Percentiles rank a stretch among this genome's conserved stretches.
Conservation (phyloP, 768 basidiomycete species). For the Neoboletus magnificus region DNA sequence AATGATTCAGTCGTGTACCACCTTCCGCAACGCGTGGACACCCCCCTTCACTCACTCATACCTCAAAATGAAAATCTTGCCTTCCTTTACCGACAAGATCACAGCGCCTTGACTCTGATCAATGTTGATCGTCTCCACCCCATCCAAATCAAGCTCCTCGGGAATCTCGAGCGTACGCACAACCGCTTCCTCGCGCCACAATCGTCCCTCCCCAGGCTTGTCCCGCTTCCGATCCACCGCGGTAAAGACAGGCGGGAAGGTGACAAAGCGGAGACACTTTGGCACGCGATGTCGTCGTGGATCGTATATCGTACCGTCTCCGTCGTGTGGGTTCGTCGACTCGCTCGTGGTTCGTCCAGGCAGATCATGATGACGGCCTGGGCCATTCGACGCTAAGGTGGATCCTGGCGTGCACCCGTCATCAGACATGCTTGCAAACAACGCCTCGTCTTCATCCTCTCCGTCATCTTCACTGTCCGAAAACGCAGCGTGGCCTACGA, state of each 20-base stretch:
- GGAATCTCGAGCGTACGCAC: constrained; percentile 65
- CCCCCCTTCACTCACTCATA: constrained; percentile 41
- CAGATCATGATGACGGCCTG: background rate
- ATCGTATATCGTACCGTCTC: constrained; percentile 21
- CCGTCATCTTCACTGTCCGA: constrained; percentile 31
- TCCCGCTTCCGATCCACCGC: constrained; percentile 20
- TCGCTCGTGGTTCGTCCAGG: constrained; percentile 1
- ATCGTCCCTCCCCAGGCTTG: constrained; percentile 13
- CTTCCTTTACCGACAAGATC: constrained; percentile 62
- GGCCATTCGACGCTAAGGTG: constrained; percentile 1
- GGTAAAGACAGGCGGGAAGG: constrained; percentile 53
- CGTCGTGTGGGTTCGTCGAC: constrained; percentile 14
- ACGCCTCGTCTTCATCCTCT: constrained; percentile 17
- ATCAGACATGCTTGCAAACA: constrained; percentile 10
- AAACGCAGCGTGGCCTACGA: constrained; percentile 24
- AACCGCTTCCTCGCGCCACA: constrained; percentile 37
- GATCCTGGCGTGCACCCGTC: background rate
- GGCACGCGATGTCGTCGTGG: constrained; percentile 29
- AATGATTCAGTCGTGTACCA: no score
- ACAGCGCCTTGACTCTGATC: constrained; percentile 75
- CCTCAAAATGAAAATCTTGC: constrained; percentile 71
- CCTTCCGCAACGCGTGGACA: background rate
- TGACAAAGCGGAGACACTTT: constrained; percentile 66
- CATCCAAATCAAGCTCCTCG: constrained; percentile 58
- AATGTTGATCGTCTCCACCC: constrained; percentile 73